Evolutionary conservation across 2,329 filamentous ascomycete species (phyloP).

Genomic region (Plectosphaerella cucumerina): DNA sequence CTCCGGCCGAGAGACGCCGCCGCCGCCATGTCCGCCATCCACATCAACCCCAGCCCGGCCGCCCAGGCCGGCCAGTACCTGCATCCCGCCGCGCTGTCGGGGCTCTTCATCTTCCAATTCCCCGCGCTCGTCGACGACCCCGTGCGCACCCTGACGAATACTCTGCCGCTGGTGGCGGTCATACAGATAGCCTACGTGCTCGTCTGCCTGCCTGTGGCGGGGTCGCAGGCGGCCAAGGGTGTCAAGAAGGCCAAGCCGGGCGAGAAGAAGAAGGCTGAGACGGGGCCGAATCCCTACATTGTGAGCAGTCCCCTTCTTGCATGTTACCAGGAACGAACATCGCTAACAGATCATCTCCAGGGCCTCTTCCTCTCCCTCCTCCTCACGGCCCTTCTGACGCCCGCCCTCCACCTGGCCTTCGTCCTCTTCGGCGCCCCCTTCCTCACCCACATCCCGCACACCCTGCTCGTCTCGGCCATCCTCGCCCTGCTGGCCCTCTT

Average conservation of each 20-base stretch:
- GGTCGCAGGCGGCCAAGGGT: conserved; percentile 35
- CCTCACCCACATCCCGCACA: conserved; percentile 75
- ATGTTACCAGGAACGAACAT: not conserved
- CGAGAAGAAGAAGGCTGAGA: conserved; percentile 48
- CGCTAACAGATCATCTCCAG: conserved; percentile 19
- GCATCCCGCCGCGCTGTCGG: conserved; percentile 65
- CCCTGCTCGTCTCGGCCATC: conserved; percentile 75
- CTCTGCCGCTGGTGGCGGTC: conserved; percentile 58
- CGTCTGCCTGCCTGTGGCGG: conserved; percentile 59
- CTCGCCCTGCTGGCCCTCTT: conserved; percentile 74
- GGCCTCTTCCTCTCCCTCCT: conserved; percentile 40
- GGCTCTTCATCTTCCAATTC: conserved; percentile 61
- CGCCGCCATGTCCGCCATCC: conserved; percentile 29
- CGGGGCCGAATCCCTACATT: conserved; percentile 39
- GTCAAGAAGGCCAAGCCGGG: conserved; percentile 48
- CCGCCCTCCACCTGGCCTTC: conserved; percentile 58
- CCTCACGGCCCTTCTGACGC: conserved; percentile 67
- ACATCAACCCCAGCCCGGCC: conserved; percentile 28
- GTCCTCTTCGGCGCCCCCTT: conserved; percentile 90
- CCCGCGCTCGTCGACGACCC: conserved; percentile 65
- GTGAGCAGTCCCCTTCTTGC: conserved; percentile 30
- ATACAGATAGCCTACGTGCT: conserved; percentile 63
- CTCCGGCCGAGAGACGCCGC: conserved; percentile 21
- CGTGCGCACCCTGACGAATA: conserved; percentile 54
- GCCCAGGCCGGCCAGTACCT: conserved; percentile 55